Evolutionary conservation across 148 eudicot genomes (phyloP).

Genomic region (Amaranthus palmeri): DNA sequence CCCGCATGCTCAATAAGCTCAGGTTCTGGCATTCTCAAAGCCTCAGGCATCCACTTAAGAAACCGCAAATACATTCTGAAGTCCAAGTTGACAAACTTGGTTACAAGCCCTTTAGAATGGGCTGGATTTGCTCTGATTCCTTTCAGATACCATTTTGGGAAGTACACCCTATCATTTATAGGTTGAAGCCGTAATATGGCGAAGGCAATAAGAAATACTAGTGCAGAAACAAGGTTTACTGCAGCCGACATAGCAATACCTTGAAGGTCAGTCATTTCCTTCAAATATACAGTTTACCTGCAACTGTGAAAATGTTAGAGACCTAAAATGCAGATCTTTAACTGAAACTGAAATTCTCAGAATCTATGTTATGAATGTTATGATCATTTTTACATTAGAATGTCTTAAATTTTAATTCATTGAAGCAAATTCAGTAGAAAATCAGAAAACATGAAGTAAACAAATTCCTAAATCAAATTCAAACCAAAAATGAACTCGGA

Average conservation of each 20-base stretch:
- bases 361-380: too few species aligned
- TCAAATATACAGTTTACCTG: slow-evolving; percentile 11
- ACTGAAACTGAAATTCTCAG: not conserved
- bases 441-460: too few species aligned
- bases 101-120: slow-evolving; percentile 24
- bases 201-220: slow-evolving; percentile 49
- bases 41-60: slow-evolving; percentile 55
- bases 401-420: too few species aligned
- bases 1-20: slow-evolving; percentile 54
- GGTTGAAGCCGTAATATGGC: slow-evolving; percentile 50
- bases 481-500: too few species aligned
- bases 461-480: too few species aligned
- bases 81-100: slow-evolving; percentile 51
- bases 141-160: slow-evolving; percentile 49
- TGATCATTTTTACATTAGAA: too few species aligned
- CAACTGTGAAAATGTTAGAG: not conserved
- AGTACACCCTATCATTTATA: not conserved
- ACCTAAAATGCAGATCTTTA: not conserved
- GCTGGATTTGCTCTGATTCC: slow-evolving; percentile 35
- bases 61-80: slow-evolving; percentile 36
- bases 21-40: slow-evolving; percentile 42
- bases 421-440: too few species aligned
- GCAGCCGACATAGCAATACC: slow-evolving; percentile 48
- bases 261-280: slow-evolving; percentile 37
- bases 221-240: slow-evolving; percentile 40